Evolutionary conservation across 345 rosid species (phyloP), one percentile per base, ranked within the genome.

Genomic region (Ceriops zippeliana): DNA sequence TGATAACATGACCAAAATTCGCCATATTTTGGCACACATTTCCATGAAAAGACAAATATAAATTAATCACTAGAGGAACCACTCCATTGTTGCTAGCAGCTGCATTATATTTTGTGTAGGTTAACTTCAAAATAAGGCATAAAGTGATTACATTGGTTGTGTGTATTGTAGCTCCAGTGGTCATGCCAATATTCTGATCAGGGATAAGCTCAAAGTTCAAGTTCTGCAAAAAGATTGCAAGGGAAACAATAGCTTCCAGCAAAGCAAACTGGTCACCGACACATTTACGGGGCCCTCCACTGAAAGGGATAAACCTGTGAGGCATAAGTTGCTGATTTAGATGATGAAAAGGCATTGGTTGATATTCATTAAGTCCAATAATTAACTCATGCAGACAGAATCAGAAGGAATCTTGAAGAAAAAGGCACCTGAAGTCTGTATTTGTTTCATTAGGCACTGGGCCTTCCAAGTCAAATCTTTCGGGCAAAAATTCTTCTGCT

Each of bases 191-290:
- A 60, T 82, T 86, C 84, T 93, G 97, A 82, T 86, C 83, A 35
- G 97, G 96, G 68, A 91, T 91, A 56, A 93, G 80, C 81, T 88
- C 89, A 16, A 91, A 89, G 76, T 89, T 83, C 76, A 93, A 59
- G 30, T 81, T 85, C 75, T 91, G 92, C 51, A 93, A 82, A 74
- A 83, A 89, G 62, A 93, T 61, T 9, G 96, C 81, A 2, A 93
- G 96, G 11, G 95, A 82, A 69, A 93, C 97, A 30, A 89, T 83
- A 15, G 97, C 90, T 69, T 93, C 98, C 67, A 93, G 83, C 76
- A 93, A 63, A 54, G 97, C 97, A 86, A 93, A 93, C 68, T 93
- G 98, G 75, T 93, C 97, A 1, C 98, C 98, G 19, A 93, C 95
- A 54, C 98, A 91, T 66, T 91, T 93, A 26, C 97, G 92, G 32